Percentiles rank a stretch among this genome's conserved stretches.
These are phyloP conservation scores for Paramecium octaurelia DNA, from an alignment of 73 alveolate genomes.

Conservation along the genomic window DNA sequence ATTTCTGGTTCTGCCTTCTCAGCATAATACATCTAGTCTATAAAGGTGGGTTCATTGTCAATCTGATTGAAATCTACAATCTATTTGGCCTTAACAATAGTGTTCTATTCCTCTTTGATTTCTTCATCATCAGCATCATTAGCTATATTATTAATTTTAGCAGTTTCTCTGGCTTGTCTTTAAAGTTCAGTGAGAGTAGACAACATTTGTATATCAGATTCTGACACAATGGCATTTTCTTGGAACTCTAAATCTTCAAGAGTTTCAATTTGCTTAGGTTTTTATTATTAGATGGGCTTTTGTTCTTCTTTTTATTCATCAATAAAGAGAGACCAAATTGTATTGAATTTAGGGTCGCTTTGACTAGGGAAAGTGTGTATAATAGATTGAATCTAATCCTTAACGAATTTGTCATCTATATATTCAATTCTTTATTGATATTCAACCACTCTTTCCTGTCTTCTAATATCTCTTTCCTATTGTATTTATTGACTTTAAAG, in stretches of 20 bases:
- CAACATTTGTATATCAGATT: neutral
- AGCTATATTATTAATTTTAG: neutral
- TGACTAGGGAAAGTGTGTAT: neutral
- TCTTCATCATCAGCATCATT: neutral
- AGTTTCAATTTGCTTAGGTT: neutral
- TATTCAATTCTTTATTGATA: neutral
- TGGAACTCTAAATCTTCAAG: neutral
- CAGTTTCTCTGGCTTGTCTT: neutral
- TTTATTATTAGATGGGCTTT: neutral
- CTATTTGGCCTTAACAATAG: neutral
- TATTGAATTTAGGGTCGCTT: neutral
- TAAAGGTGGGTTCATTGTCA: neutral
- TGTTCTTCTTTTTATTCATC: conserved; percentile 8
- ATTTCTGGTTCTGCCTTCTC: neutral
- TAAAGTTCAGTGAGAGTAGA: neutral
- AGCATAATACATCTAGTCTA: neutral
- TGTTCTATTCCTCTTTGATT: neutral
- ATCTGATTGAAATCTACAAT: neutral
- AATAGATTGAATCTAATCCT: neutral
- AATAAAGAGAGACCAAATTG: neutral
- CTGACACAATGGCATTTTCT: neutral
- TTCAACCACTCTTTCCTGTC: neutral
- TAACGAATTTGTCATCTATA: neutral
- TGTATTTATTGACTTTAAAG: neutral
- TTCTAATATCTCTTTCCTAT: neutral